phyloP scores from a whole-genome alignment of 768 basidiomycete species.

The Clavulina sp. region DNA sequence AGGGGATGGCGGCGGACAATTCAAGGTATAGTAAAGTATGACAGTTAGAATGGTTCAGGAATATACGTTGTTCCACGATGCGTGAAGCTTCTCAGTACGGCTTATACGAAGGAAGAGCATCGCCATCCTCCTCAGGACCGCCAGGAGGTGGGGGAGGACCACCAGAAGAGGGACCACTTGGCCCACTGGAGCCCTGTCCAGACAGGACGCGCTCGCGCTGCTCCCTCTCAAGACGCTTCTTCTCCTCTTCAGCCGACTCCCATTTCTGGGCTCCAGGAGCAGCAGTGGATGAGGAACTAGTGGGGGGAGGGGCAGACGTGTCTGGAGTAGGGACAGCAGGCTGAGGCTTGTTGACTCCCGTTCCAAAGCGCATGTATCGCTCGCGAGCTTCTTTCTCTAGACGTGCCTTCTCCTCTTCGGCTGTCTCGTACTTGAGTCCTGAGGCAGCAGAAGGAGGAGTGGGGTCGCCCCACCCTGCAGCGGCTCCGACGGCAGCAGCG shows the following conservation, averaged over 20 bases:
- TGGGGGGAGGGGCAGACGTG: not conserved
- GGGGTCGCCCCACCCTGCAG: constrained; percentile 1
- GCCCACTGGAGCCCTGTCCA: no score
- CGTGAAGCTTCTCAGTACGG: no score
- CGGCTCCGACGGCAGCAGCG: constrained; percentile 8
- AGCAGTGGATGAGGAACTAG: not conserved
- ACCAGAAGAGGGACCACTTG: not conserved
- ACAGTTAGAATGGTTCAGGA: no score
- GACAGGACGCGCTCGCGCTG: constrained; percentile 12
- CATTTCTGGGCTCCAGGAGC: constrained; percentile 13
- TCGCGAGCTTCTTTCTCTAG: constrained; percentile 51
- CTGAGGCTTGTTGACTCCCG: not conserved
- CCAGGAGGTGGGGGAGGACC: no score
- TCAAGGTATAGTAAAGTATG: no score
- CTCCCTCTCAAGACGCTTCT: constrained; percentile 47
- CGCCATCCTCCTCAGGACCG: no score
- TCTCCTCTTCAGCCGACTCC: constrained; percentile 48
- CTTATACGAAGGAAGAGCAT: no score
- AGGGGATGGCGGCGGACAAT: no score
- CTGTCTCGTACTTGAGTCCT: constrained; percentile 26
- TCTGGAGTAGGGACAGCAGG: no score
- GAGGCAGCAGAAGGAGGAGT: constrained; percentile 1
- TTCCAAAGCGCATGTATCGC: constrained; percentile 20
- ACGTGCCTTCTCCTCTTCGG: constrained; percentile 51
- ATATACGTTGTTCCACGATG: no score